A percentile compares a stretch with the other conserved stretches of the same genome.
phyloP scores from a whole-genome alignment of 106 monocot species.

The Agapanthus africanus region DNA sequence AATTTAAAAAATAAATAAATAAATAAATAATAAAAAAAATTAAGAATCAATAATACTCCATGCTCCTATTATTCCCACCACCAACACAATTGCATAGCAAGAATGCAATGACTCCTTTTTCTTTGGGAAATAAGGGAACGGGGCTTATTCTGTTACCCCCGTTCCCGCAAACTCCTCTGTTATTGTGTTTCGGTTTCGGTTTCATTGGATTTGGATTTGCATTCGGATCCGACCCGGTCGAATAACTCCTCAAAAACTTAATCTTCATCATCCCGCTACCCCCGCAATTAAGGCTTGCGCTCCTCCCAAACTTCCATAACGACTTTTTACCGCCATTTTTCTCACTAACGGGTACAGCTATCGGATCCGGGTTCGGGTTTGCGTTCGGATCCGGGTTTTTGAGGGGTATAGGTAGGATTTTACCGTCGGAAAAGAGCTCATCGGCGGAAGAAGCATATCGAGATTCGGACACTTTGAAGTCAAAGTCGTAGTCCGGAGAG shows the following conservation, averaged over 20 bases:
- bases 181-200: neutral
- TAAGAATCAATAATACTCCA: too few species aligned
- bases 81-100: too few species aligned
- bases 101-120: constrained; percentile 1
- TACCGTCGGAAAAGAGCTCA: constrained; percentile 16
- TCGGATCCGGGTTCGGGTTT: neutral
- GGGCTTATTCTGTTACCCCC: neutral
- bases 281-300: constrained; percentile 1
- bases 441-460: constrained; percentile 1
- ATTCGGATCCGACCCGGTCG: constrained; percentile 6
- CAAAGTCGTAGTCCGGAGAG: neutral
- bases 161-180: neutral
- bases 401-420: constrained; percentile 6
- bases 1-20: too few species aligned
- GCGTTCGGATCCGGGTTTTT: constrained; percentile 3
- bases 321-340: constrained; percentile 6
- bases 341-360: neutral
- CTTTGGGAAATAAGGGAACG: constrained; percentile 7
- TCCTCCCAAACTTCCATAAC: constrained; percentile 8
- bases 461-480: neutral
- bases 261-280: neutral
- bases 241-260: constrained; percentile 3
- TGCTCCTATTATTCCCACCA: too few species aligned
- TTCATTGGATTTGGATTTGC: neutral
- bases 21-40: too few species aligned